Conservation (phyloP, 2,329 filamentous ascomycete genomes). For the Graphilbum fragrans region DNA sequence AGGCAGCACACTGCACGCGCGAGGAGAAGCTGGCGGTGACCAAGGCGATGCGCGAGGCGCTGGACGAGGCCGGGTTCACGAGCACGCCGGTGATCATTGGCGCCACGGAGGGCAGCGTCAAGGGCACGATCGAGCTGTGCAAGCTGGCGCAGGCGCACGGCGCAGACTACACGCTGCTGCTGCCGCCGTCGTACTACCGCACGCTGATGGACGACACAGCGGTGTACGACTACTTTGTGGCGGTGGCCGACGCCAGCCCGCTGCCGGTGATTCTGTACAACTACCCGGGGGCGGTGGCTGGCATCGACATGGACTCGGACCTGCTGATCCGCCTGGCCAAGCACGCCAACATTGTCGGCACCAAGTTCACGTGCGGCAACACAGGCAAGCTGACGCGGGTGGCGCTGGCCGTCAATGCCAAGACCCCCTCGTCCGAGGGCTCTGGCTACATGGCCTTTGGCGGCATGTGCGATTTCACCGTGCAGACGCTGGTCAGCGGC, state of each 20-base stretch:
- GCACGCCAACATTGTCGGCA: constrained; percentile 76
- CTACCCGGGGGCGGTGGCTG: constrained; percentile 77
- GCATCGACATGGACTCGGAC: constrained; percentile 84
- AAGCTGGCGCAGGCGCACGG: constrained; percentile 55
- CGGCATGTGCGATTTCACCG: constrained; percentile 77
- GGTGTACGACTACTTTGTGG: constrained; percentile 42
- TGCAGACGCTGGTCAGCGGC: constrained; percentile 67
- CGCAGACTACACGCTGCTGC: constrained; percentile 67
- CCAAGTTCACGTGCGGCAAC: constrained; percentile 87
- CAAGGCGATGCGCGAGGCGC: constrained; percentile 64
- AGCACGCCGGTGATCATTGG: constrained; percentile 73
- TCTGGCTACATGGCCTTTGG: constrained; percentile 76
- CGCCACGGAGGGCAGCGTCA: constrained; percentile 69
- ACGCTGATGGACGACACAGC: constrained; percentile 62
- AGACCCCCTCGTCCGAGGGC: constrained; percentile 47
- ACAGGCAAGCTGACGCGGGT: constrained; percentile 82
- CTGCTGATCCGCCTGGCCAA: constrained; percentile 66
- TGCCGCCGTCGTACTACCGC: constrained; percentile 77
- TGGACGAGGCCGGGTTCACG: constrained; percentile 67
- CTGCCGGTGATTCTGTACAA: constrained; percentile 81
- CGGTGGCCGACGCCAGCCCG: constrained; percentile 63
- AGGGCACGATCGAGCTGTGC: constrained; percentile 65
- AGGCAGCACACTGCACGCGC: constrained; percentile 72
- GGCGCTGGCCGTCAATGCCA: constrained; percentile 57
- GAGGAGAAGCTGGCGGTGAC: constrained; percentile 68